Evolutionary conservation across 345 rosid genomes (phyloP), one percentile per base, ranked within the genome.

Genomic region (Carallia pectinifolia): DNA sequence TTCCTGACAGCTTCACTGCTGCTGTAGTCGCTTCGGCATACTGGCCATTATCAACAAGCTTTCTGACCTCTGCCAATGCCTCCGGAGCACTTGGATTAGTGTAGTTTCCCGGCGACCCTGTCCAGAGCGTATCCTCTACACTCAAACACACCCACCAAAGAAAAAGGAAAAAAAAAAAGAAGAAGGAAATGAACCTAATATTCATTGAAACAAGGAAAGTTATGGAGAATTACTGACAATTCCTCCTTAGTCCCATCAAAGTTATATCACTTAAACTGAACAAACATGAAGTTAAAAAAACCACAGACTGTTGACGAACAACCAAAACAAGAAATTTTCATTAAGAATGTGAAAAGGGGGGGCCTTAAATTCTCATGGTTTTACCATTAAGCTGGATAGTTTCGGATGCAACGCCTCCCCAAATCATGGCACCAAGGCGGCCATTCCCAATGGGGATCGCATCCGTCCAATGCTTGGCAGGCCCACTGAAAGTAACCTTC

Each of bases 61-160:
- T 76, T 78, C 97, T 86, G 47, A 94, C 95, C 77, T 79, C 76
- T 15, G 85, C 74, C 31, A 89, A 77, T 58, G 89, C 97, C 75
- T 74, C 82, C 6, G 84, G 90, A 3, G 87, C 95, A 71, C 76
- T 71, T 4, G 86, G 85, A 70, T 91, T 76, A 3, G 90, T 81
- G 58, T 85, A 89, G 61, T 84, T 73, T 7, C 86, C 83, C 9
- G 97, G 97, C 64, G 64, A 80, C 62, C 98, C 96, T 6, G 97
- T 93, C 97, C 97, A 93, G 3, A 91, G 83, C 6, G 97, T 89
- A 62, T 91, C 98, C 88, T 91, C 97, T 93, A 55, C 76, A 81
- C 17, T 62, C 59, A 53, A 39, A 60, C 44, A 23, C 38, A 48
- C 23, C 2, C 47, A 2, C 47, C 3, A 6, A 6, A n/a, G 2